Conservation (phyloP, 352 stramenopile species). For the Elongisporangium undulatum region DNA sequence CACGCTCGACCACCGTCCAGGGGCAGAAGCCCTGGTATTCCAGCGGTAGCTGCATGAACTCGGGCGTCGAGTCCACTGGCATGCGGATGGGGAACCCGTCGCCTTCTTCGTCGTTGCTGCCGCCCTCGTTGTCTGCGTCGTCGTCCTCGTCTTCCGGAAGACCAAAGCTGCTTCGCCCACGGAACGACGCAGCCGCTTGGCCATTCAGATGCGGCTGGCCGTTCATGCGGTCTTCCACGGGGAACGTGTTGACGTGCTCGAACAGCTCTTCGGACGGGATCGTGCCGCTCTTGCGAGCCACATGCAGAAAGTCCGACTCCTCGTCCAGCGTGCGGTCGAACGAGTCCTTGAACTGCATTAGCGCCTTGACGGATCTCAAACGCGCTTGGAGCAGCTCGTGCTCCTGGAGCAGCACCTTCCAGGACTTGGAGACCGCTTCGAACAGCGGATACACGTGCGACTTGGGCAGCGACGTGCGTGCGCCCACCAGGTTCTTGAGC, state of each 20-base stretch:
- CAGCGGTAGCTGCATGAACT: constrained; percentile 93
- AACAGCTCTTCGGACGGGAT: constrained; percentile 71
- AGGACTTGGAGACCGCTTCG: constrained; percentile 82
- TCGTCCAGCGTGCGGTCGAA: constrained; percentile 51
- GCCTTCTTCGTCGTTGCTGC: constrained; percentile 35
- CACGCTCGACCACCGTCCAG: constrained; percentile 87
- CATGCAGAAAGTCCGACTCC: constrained; percentile 49
- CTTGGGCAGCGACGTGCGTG: constrained; percentile 87
- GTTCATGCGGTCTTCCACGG: constrained; percentile 28
- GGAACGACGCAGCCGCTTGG: background rate
- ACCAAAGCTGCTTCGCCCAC: constrained; percentile 15
- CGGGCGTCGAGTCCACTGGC: constrained; percentile 88
- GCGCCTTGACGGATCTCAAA: constrained; percentile 56
- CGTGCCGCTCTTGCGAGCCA: constrained; percentile 44
- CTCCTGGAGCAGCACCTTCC: constrained; percentile 73
- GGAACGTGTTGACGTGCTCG: constrained; percentile 57
- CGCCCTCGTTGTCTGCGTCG: constrained; percentile 30
- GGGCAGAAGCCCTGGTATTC: constrained; percentile 94
- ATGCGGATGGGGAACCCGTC: constrained; percentile 68
- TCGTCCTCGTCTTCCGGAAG: constrained; percentile 8
- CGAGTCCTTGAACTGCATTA: constrained; percentile 76
- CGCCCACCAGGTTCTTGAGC: constrained; percentile 81
- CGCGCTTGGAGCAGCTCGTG: constrained; percentile 66
- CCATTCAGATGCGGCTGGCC: background rate
- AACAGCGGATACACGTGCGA: constrained; percentile 94